Conservation (phyloP, 1,284 basidiomycete genomes). For the Trichosporon asahii region DNA sequence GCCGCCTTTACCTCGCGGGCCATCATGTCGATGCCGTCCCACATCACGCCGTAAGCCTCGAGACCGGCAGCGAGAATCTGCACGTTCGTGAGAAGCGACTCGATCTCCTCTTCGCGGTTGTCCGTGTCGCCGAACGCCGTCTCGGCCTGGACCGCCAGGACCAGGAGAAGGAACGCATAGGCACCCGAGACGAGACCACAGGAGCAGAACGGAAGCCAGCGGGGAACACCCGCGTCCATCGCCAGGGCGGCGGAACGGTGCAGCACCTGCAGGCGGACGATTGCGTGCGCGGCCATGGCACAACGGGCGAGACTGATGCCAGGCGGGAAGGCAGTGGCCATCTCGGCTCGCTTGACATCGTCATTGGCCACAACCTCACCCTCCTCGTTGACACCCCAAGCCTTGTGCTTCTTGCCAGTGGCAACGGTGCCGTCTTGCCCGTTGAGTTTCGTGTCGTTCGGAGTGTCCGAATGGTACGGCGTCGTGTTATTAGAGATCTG, state of each 20-base stretch:
- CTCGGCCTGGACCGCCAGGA: slow-evolving; percentile 50
- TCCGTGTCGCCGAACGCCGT: slow-evolving; percentile 33
- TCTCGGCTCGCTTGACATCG: slow-evolving; percentile 15
- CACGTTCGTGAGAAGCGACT: slow-evolving; percentile 50
- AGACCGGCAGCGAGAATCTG: slow-evolving; percentile 51
- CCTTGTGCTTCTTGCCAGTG: slow-evolving; percentile 34
- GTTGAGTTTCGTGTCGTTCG: background rate
- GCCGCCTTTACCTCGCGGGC: slow-evolving; percentile 42
- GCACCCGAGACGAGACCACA: slow-evolving; percentile 51
- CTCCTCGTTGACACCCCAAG: slow-evolving; percentile 50
- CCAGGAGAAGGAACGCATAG: slow-evolving; percentile 50
- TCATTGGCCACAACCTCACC: slow-evolving; percentile 22
- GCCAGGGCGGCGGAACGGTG: slow-evolving; percentile 50
- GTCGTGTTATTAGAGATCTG: background rate
- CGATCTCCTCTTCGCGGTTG: slow-evolving; percentile 40
- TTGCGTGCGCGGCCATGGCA: slow-evolving; percentile 50
- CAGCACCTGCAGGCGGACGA: slow-evolving; percentile 50
- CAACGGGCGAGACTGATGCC: slow-evolving; percentile 49
- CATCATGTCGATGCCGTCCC: slow-evolving; percentile 52
- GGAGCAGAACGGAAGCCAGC: slow-evolving; percentile 52
- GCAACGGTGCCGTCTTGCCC: background rate
- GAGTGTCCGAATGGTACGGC: background rate
- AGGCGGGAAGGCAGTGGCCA: slow-evolving; percentile 45
- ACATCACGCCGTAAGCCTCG: slow-evolving; percentile 51
- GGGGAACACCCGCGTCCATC: slow-evolving; percentile 43